Evolutionary conservation across 768 basidiomycete species (phyloP), one percentile per base, ranked within the genome.

Genomic region (Dioszegia hungarica): DNA sequence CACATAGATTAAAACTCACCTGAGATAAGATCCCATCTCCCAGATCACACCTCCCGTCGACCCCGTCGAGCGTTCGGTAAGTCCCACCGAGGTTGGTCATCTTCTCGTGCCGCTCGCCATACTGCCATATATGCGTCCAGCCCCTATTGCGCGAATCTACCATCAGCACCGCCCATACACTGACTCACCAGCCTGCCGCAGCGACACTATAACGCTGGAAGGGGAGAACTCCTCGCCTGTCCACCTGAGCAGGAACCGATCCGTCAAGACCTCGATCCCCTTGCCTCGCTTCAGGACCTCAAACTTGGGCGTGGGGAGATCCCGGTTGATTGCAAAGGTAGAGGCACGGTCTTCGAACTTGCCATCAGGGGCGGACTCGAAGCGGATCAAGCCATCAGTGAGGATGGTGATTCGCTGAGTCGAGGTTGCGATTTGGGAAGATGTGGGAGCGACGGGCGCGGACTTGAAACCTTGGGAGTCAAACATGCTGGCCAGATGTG

Each of bases 261-360:
- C 50, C 28, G 64, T 66, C 12, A 39, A 34, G 46, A 66, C 49
- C 24, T 62, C 60, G 15, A 61, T 11, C 1, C 61, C 61, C 25
- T 52, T 36, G 8, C 57, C 57, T 14, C 31, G 22, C 5, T 52
- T 41, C 20, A 59, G 17, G 24, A 59, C 40, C 8, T 55, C 29
- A 40, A 62, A 59, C 8, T 59, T 29, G 22, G 60, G 60, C 14
- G 49, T 53, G 46, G 60, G 38, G 3, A 67, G 51, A 33, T 63
- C 43, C 9, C 66, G 58, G 34, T 59, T 33, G 8, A 64, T 28
- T 3, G 63, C 66, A 60, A 67, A 67, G 17, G 66, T 67, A 9
- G 63, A 64, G 9, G 63, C 66, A 14, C 63, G 54, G 34, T 67
- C 66, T 39, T 67, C 66, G 47, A 67, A 67, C 36, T 44, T 37